Conservation (phyloP, 257 asterid species). For the Voacanga thouarsii region DNA sequence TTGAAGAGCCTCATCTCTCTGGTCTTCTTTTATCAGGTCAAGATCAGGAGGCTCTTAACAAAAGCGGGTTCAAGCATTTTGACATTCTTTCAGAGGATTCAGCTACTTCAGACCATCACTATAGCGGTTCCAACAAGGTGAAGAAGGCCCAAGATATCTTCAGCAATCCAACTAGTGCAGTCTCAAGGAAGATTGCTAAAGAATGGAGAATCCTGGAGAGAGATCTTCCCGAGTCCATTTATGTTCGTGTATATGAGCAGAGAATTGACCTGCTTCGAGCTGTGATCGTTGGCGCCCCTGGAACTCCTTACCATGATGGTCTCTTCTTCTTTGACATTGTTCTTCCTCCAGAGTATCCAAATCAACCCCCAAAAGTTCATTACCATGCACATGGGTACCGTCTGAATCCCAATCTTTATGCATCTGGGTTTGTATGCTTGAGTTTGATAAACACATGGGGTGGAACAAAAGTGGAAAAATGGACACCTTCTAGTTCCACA, state of each 20-base stretch:
- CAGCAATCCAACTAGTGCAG: constrained; percentile 12
- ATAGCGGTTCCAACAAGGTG: constrained; percentile 10
- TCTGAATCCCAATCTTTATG: constrained; percentile 58
- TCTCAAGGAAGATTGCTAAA: constrained; percentile 28
- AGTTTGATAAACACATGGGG: constrained; percentile 55
- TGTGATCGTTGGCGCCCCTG: constrained; percentile 48
- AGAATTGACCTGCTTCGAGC: constrained; percentile 64
- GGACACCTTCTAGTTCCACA: constrained; percentile 39
- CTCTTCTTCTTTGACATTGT: constrained; percentile 65
- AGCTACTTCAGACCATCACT: constrained; percentile 43
- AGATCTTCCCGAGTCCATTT: constrained; percentile 54
- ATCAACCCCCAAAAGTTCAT: constrained; percentile 41
- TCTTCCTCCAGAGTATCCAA: constrained; percentile 52
- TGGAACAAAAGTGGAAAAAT: constrained; percentile 29
- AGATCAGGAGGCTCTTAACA: not conserved
- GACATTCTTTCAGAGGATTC: constrained; percentile 33
- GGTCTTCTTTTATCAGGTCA: constrained; percentile 19
- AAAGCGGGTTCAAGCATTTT: constrained; percentile 31
- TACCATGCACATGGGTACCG: constrained; percentile 47
- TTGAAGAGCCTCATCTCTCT: not conserved
- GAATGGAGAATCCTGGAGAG: constrained; percentile 59
- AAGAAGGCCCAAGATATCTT: not conserved
- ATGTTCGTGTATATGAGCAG: constrained; percentile 46
- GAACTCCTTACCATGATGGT: constrained; percentile 67
- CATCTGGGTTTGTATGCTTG: constrained; percentile 40